A percentile compares a stretch with the other conserved stretches of the same genome.
Conservation (phyloP, 805 yeast genomes). For the Candida andamanensis region DNA sequence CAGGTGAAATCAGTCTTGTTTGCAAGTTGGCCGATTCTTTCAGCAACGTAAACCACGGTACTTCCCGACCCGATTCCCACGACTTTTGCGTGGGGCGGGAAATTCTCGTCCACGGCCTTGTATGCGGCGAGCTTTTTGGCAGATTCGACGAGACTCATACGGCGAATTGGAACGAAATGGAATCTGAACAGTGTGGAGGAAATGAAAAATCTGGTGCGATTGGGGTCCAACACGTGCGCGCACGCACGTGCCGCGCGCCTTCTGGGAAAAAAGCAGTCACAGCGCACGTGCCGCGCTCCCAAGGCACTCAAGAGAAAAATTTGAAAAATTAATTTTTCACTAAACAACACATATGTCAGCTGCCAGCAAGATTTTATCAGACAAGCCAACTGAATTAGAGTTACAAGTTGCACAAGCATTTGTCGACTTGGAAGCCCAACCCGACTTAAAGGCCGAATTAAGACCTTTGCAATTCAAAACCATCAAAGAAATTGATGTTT, state of each 20-base stretch:
- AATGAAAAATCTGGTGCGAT: background rate
- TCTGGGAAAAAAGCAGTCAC: background rate
- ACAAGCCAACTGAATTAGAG: constrained; percentile 97
- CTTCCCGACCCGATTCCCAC: constrained; percentile 97
- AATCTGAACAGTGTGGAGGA: background rate
- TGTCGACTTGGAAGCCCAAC: constrained; percentile 91
- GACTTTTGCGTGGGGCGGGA: constrained; percentile 62
- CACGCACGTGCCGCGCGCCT: too few species aligned
- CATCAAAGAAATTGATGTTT: constrained; percentile 95
- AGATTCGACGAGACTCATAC: constrained; percentile 48
- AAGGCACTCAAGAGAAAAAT: constrained; percentile 1
- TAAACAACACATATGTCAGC: constrained; percentile 71
- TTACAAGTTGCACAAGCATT: constrained; percentile 99
- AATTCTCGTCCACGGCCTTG: constrained; percentile 85
- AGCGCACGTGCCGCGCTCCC: background rate
- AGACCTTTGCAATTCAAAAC: constrained; percentile 98
- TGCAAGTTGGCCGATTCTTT: constrained; percentile 71
- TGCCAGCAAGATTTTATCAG: constrained; percentile 89
- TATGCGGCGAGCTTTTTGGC: constrained; percentile 92
- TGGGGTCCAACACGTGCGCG: background rate
- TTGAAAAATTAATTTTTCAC: constrained; percentile 1
- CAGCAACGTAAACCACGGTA: constrained; percentile 96
- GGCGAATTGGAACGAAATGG: background rate
- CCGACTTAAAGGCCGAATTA: constrained; percentile 96
- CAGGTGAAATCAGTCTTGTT: constrained; percentile 60